Evolutionary conservation across 2,329 filamentous ascomycete species (phyloP).

Genomic region (Verticillium nubilum): DNA sequence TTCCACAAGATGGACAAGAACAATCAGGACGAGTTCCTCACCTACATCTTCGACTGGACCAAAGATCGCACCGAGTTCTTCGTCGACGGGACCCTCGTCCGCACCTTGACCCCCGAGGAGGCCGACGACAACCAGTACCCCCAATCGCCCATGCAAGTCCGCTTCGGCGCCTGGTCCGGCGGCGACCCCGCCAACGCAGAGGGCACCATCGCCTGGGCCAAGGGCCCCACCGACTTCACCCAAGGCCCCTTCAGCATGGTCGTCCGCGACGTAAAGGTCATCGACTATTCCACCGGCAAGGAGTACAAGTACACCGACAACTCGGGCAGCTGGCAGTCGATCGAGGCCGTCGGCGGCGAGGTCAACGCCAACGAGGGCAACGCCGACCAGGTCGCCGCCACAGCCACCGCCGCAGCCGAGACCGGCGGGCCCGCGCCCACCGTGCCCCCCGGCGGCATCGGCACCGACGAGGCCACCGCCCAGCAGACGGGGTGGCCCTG

Average conservation of each 20-base stretch:
- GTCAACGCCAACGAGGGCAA: conserved; percentile 64
- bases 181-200: conserved; percentile 74
- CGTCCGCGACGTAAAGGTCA: conserved; percentile 68
- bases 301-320: conserved; percentile 78
- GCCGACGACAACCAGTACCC: conserved; percentile 76
- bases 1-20: conserved; percentile 62
- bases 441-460: conserved; percentile 67
- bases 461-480: conserved; percentile 46
- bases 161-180: conserved; percentile 87
- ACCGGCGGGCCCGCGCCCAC: conserved; percentile 56
- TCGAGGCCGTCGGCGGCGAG: conserved; percentile 70
- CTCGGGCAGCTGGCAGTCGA: conserved; percentile 75
- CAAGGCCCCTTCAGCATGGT: conserved; percentile 82
- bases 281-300: conserved; percentile 89
- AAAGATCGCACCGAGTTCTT: conserved; percentile 79
- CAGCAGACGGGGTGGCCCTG: conserved; percentile 64
- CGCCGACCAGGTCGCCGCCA: conserved; percentile 44
- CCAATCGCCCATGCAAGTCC: conserved; percentile 92
- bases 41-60: conserved; percentile 91
- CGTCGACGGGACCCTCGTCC: conserved; percentile 71
- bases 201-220: conserved; percentile 87
- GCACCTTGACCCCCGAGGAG: conserved; percentile 65
- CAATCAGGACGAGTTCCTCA: conserved; percentile 74
- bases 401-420: conserved; percentile 53
- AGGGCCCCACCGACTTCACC: conserved; percentile 78